A percentile compares a stretch with the other conserved stretches of the same genome.
phyloP scores from a whole-genome alignment of 192 early-diverging fungal species.

The Linnemannia exigua region DNA sequence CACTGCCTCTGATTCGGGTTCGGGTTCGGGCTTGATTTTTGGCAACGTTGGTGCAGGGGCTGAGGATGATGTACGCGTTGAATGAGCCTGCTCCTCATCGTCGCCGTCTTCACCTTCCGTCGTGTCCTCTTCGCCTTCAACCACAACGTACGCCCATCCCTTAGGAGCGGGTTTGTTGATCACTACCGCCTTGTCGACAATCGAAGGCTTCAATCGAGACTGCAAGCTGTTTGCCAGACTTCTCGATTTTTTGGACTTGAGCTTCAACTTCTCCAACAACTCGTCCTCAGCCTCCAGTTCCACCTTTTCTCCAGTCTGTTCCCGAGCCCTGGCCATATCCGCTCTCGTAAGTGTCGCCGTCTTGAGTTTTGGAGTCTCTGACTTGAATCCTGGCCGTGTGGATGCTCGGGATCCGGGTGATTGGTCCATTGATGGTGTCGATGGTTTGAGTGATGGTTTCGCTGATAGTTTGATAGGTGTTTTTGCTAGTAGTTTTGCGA shows the following conservation, averaged over 20 bases:
- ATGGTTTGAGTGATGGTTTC: neutral
- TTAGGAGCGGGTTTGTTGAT: conserved; percentile 58
- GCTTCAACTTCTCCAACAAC: conserved; percentile 29
- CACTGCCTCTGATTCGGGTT: no score
- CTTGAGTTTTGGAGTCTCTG: conserved; percentile 43
- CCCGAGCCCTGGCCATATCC: conserved; percentile 34
- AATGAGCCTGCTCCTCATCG: neutral
- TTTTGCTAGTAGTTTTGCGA: neutral
- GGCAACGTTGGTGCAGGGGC: neutral
- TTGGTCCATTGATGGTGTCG: conserved; percentile 11
- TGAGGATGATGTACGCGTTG: neutral
- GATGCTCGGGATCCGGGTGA: conserved; percentile 32
- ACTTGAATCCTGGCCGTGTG: neutral
- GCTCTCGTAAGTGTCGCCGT: conserved; percentile 49
- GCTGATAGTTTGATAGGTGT: neutral
- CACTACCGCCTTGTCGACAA: conserved; percentile 38
- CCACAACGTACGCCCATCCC: conserved; percentile 62
- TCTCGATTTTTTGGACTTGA: conserved; percentile 48
- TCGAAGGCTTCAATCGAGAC: conserved; percentile 42
- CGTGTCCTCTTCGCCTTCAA: conserved; percentile 56
- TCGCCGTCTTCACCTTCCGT: conserved; percentile 49
- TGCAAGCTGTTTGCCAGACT: conserved; percentile 35
- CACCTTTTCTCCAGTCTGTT: conserved; percentile 7
- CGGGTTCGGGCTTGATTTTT: neutral
- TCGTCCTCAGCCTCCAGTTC: conserved; percentile 33